Evolutionary conservation across 331 rosid genomes (phyloP).

Genomic region (Telfairia occidentalis): DNA sequence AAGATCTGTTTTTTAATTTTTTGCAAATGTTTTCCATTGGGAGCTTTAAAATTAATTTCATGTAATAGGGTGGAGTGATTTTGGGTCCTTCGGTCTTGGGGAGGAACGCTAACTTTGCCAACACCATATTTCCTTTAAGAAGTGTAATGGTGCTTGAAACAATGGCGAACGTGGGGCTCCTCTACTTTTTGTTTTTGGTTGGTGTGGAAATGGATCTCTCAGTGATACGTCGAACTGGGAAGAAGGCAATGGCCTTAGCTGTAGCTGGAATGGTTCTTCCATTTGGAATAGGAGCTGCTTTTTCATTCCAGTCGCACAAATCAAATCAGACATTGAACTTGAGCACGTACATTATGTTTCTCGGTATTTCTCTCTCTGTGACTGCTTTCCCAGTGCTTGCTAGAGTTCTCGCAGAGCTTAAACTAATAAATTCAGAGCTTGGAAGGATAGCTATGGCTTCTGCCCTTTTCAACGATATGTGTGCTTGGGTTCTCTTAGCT

Average conservation of each 20-base stretch:
- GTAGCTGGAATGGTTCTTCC: slow-evolving; percentile 69
- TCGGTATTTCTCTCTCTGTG: slow-evolving; percentile 61
- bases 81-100: slow-evolving; percentile 86
- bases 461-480: slow-evolving; percentile 51
- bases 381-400: slow-evolving; percentile 77
- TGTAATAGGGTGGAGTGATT: slow-evolving; percentile 66
- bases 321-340: neutral
- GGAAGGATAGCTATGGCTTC: slow-evolving; percentile 39
- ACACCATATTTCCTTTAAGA: slow-evolving; percentile 51
- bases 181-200: slow-evolving; percentile 68
- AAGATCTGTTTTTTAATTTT: neutral
- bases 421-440: slow-evolving; percentile 47
- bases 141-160: slow-evolving; percentile 76
- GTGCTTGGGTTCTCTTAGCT: slow-evolving; percentile 60
- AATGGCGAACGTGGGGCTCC: slow-evolving; percentile 82
- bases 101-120: slow-evolving; percentile 26
- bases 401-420: slow-evolving; percentile 64
- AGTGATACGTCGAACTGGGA: slow-evolving; percentile 41
- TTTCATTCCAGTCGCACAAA: slow-evolving; percentile 25
- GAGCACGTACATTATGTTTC: slow-evolving; percentile 42
- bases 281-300: slow-evolving; percentile 39
- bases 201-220: slow-evolving; percentile 78
- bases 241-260: slow-evolving; percentile 41
- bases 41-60: neutral
- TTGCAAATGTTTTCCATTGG: too few relatives aligned